Evolutionary conservation across 257 asterid species (phyloP).

Genomic region (Mitragyna speciosa): DNA sequence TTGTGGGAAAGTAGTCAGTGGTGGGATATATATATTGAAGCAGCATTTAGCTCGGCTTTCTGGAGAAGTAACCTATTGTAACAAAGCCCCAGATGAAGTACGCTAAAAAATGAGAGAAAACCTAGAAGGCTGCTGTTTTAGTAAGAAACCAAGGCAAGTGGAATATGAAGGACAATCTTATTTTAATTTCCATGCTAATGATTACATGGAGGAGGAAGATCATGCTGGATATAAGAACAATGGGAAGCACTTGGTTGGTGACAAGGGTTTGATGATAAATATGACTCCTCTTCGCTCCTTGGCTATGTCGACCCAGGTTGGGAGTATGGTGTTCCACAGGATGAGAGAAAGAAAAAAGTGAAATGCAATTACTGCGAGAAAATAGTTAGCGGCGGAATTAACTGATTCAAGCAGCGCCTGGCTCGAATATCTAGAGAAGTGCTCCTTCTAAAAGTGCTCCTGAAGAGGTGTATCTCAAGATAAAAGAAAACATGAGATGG

Average conservation of each 20-base stretch:
- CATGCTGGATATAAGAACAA: slow-evolving; percentile 55
- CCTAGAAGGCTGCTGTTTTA: slow-evolving; percentile 78
- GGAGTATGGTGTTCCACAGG: slow-evolving; percentile 95
- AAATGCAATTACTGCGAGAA: slow-evolving; percentile 93
- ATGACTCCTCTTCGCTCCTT: slow-evolving; percentile 82
- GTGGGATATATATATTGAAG: slow-evolving; percentile 88
- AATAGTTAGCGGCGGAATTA: slow-evolving; percentile 89
- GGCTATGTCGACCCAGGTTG: slow-evolving; percentile 96
- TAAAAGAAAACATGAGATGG: slow-evolving; percentile 95
- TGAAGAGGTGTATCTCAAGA: slow-evolving; percentile 76
- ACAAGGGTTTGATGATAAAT: slow-evolving; percentile 61
- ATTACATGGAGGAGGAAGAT: slow-evolving; percentile 65
- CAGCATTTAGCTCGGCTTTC: slow-evolving; percentile 89
- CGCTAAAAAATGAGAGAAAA: slow-evolving; percentile 71
- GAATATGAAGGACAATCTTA: slow-evolving; percentile 76
- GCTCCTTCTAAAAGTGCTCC: slow-evolving; percentile 93
- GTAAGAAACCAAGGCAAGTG: slow-evolving; percentile 63
- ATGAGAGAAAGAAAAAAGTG: slow-evolving; percentile 90
- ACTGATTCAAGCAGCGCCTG: slow-evolving; percentile 88
- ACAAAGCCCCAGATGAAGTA: slow-evolving; percentile 85
- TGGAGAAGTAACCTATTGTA: slow-evolving; percentile 89
- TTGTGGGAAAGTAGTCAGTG: slow-evolving; percentile 90
- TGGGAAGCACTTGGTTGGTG: slow-evolving; percentile 63
- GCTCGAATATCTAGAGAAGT: slow-evolving; percentile 96
- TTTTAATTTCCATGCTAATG: slow-evolving; percentile 50